Evolutionary conservation across 768 basidiomycete genomes (phyloP).

Genomic region (Coprinopsis marcescibilis): DNA sequence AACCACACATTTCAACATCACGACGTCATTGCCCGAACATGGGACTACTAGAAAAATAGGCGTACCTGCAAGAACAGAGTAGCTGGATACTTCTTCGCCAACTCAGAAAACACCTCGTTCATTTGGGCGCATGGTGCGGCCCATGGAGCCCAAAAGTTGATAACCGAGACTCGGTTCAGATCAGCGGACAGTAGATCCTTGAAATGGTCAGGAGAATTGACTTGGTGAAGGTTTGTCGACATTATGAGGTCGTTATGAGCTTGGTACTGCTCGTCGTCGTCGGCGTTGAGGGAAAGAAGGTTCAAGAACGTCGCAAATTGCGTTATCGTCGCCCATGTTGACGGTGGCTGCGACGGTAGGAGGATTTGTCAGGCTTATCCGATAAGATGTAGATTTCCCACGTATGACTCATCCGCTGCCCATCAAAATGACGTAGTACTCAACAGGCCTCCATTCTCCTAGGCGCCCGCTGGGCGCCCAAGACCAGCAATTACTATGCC

Average conservation of each 20-base stretch:
- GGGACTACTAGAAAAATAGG: neutral
- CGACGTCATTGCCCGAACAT: too few relatives aligned
- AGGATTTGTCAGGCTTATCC: conserved; percentile 3
- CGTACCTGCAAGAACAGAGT: conserved; percentile 73
- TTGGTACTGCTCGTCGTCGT: conserved; percentile 3
- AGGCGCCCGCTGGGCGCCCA: too few relatives aligned
- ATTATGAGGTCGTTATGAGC: conserved; percentile 9
- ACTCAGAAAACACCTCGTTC: conserved; percentile 70
- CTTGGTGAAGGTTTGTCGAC: conserved; percentile 29
- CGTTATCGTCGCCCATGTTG: neutral
- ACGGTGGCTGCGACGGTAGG: neutral
- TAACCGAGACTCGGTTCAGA: conserved; percentile 73
- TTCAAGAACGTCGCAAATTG: neutral
- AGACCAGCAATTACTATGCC: too few relatives aligned
- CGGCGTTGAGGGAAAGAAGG: neutral
- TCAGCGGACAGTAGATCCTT: conserved; percentile 68
- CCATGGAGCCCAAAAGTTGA: conserved; percentile 95
- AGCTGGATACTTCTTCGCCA: conserved; percentile 64
- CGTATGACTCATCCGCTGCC: too few relatives aligned
- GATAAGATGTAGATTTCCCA: neutral
- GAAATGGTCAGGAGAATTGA: conserved; percentile 68
- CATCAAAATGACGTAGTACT: too few relatives aligned
- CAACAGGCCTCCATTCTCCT: too few relatives aligned
- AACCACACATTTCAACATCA: neutral
- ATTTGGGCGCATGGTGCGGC: conserved; percentile 88